Percentiles rank a stretch among this genome's conserved stretches.
Conservation (phyloP, 164 flowering plant species). For the Stephania japonica region DNA sequence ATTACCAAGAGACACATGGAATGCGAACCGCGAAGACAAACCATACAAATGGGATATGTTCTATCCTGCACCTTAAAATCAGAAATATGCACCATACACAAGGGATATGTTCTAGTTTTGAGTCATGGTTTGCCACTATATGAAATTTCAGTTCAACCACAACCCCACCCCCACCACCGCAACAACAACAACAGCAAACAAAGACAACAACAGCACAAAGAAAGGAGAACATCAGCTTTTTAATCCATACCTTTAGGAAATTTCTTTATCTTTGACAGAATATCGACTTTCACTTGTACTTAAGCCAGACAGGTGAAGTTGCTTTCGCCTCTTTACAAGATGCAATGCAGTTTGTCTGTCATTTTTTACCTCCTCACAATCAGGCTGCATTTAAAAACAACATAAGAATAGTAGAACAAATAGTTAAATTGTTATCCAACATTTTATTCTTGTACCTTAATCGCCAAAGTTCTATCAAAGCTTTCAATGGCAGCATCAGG, state of each 20-base stretch:
- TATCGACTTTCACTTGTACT: conserved; percentile 39
- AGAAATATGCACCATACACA: no score
- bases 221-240: no score
- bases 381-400: conserved; percentile 49
- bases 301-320: conserved; percentile 58
- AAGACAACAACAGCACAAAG: no score
- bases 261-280: conserved; percentile 45
- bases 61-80: no score
- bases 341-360: conserved; percentile 55
- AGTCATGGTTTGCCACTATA: no score
- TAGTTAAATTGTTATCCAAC: neutral
- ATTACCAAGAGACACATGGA: no score
- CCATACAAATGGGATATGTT: no score
- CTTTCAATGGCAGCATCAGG: conserved; percentile 75
- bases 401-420: conserved; percentile 3
- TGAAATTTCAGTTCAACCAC: no score
- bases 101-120: no score
- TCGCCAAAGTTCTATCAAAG: conserved; percentile 67
- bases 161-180: no score
- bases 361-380: conserved; percentile 50
- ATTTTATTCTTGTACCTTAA: conserved; percentile 39
- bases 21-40: no score
- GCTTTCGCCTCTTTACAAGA: conserved; percentile 65
- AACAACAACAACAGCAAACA: no score
- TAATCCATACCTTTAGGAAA: conserved; percentile 18